Evolutionary conservation across 2,329 filamentous ascomycete species (phyloP), one percentile per base, ranked within the genome.

Genomic region (Ilyonectria mors-panacis): DNA sequence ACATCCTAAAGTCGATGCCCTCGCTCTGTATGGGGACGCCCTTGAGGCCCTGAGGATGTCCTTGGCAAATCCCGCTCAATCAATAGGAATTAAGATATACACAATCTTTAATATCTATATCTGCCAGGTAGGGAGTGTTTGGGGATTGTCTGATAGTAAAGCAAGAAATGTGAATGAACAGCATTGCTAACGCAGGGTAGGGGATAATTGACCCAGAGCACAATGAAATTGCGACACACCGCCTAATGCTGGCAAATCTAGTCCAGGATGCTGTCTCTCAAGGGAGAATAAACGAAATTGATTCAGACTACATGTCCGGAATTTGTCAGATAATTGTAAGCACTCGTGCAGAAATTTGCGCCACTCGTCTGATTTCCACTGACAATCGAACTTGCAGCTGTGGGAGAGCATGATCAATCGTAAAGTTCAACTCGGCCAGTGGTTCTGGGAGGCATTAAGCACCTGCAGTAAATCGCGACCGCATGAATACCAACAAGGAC

Each of bases 401-500:
- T 63, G 69, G 4, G 58, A 68, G 5, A 72, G 69, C n/a, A 63
- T 74, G 6, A n/a, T 74, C 0, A 73, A 72, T 13, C 67, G 70
- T 1, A 47, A 42, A 1, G 61, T 75, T 17, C 60, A 65, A 7
- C 21, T 75, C 0, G 73, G 69, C 2, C 47, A 56, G 1, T 75
- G 73, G 73, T 75, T 75, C 37, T 75, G 72, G 72, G 62, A 75
- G 33, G 47, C 54, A 2, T 10, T 53, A 2, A 53, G 54, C 9
- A n/a, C 23, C 0, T 57, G 57, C 37, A 55, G 58, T 5, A 69
- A 42, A 3, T 61, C 63, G 3, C 65, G 73, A 0, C 71, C 73
- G 2, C 45, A 69, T 10, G 56, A 50, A 7, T 73, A 72, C 10
- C 50, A 69, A 1, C 65, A 68, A 39, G 65, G 15, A n/a, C 15